These are phyloP conservation scores for Salisapilia sapeloensis DNA, from an alignment of 352 stramenopile genomes.

Conservation along the genomic window DNA sequence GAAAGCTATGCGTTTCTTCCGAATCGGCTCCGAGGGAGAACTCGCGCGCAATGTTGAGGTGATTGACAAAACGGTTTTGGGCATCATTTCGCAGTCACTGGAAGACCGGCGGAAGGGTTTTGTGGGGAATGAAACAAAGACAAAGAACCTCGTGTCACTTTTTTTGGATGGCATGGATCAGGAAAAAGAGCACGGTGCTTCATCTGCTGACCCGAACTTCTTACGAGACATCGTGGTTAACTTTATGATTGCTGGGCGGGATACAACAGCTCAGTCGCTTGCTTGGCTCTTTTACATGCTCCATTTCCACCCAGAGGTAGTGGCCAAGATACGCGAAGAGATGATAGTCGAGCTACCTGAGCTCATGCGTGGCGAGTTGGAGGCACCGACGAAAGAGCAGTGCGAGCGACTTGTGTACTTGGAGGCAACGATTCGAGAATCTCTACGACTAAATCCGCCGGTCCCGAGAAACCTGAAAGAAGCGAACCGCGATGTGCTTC, in stretches of 20 bases:
- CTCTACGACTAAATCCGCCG: slow-evolving; percentile 22
- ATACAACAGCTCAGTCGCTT: slow-evolving; percentile 58
- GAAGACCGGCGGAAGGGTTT: background rate
- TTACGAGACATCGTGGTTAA: slow-evolving; percentile 68
- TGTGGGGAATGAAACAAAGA: background rate
- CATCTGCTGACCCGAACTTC: slow-evolving; percentile 15
- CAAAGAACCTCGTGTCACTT: slow-evolving; percentile 5
- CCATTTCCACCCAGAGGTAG: slow-evolving; percentile 24
- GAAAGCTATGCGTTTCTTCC: slow-evolving; percentile 18
- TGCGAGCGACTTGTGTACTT: slow-evolving; percentile 12
- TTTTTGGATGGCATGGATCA: slow-evolving; percentile 8
- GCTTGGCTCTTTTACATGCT: slow-evolving; percentile 57
- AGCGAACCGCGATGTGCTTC: slow-evolving; percentile 20
- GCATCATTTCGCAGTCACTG: slow-evolving; percentile 22
- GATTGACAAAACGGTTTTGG: slow-evolving; percentile 17
- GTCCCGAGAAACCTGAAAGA: slow-evolving; percentile 20
- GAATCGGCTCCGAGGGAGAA: slow-evolving; percentile 12
- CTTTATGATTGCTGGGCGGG: slow-evolving; percentile 60
- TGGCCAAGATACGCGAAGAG: slow-evolving; percentile 22
- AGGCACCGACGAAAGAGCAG: slow-evolving; percentile 14
- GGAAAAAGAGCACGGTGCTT: too few species aligned
- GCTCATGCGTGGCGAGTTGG: slow-evolving; percentile 2
- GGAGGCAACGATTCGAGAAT: slow-evolving; percentile 23
- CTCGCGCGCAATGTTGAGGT: slow-evolving; percentile 11
- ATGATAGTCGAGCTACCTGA: slow-evolving; percentile 14